Conservation (phyloP, 2,329 filamentous ascomycete genomes). For the Gaeumannomyces tritici region DNA sequence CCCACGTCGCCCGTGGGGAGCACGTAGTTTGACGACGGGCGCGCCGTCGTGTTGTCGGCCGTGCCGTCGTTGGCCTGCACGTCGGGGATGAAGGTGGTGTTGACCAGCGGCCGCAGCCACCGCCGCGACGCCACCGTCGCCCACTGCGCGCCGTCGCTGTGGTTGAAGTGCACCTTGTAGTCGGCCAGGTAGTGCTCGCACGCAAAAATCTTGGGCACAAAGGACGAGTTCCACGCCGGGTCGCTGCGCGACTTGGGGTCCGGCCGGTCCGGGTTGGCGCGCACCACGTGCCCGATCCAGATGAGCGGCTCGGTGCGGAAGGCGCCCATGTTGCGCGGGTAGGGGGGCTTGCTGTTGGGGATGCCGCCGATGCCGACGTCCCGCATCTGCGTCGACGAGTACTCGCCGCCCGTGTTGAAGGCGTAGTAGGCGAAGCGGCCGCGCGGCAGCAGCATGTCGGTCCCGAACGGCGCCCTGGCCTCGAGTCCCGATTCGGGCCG, state of each 20-base stretch:
- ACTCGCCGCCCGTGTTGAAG: constrained; percentile 22
- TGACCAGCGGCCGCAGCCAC: constrained; percentile 20
- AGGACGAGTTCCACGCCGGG: constrained; percentile 19
- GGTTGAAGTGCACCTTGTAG: constrained; percentile 24
- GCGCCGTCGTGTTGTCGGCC: constrained; percentile 22
- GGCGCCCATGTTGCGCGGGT: constrained; percentile 22
- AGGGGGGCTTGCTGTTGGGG: constrained; percentile 15
- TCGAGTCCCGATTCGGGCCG: constrained; percentile 15
- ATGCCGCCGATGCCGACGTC: constrained; percentile 20
- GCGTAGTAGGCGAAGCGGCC: constrained; percentile 24
- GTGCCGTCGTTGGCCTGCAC: constrained; percentile 23
- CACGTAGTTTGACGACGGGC: constrained; percentile 20
- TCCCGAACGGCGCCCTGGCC: constrained; percentile 19
- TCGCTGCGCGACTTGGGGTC: constrained; percentile 13
- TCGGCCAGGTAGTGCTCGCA: constrained; percentile 27
- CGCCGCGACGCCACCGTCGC: constrained; percentile 15
- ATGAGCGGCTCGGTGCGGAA: constrained; percentile 28
- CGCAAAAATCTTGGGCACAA: constrained; percentile 23
- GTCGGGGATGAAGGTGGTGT: constrained; percentile 20
- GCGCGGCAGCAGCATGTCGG: constrained; percentile 19
- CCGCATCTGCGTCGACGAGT: constrained; percentile 18
- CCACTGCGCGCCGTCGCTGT: constrained; percentile 18
- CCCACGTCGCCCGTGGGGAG: constrained; percentile 16
- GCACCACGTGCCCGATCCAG: constrained; percentile 24
- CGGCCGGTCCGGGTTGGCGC: constrained; percentile 11